Percentiles rank a stretch among this genome's conserved stretches.
Evolutionary conservation across 495 filamentous ascomycete species (phyloP).

Genomic region (Aspergillus conjunctus): DNA sequence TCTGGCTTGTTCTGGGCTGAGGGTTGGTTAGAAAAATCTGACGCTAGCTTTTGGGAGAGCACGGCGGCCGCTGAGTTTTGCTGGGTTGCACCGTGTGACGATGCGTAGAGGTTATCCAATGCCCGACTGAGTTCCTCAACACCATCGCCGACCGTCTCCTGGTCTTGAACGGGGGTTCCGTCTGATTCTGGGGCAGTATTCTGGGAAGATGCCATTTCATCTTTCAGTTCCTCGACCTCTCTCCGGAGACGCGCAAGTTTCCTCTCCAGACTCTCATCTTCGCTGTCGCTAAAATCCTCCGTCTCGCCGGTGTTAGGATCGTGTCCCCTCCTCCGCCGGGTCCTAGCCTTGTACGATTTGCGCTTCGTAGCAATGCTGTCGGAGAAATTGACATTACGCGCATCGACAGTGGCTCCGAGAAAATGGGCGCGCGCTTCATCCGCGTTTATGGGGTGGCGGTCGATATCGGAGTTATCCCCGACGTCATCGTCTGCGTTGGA

Average conservation of each 20-base stretch:
- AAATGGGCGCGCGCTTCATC: slow-evolving; percentile 80
- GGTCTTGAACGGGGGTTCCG: slow-evolving; percentile 32
- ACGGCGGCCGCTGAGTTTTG: slow-evolving; percentile 40
- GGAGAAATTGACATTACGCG: slow-evolving; percentile 76
- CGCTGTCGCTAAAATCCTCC: slow-evolving; percentile 68
- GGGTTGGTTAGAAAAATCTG: slow-evolving; percentile 17
- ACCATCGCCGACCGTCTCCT: slow-evolving; percentile 44
- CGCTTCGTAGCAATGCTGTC: slow-evolving; percentile 77
- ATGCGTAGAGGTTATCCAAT: slow-evolving; percentile 57
- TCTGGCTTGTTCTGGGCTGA: slow-evolving; percentile 9
- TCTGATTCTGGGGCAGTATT: slow-evolving; percentile 20
- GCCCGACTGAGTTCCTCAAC: slow-evolving; percentile 64
- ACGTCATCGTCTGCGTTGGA: slow-evolving; percentile 62
- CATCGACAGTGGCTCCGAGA: slow-evolving; percentile 70
- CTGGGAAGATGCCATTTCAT: slow-evolving; percentile 52
- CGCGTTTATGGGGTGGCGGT: slow-evolving; percentile 70
- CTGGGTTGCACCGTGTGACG: slow-evolving; percentile 36
- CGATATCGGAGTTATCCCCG: slow-evolving; percentile 64
- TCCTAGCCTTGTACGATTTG: slow-evolving; percentile 76
- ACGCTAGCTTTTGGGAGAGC: slow-evolving; percentile 38
- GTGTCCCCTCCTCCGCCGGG: slow-evolving; percentile 60
- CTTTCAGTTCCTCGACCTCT: slow-evolving; percentile 78
- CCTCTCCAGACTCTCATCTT: slow-evolving; percentile 69
- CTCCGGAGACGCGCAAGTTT: slow-evolving; percentile 77
- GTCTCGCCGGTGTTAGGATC: slow-evolving; percentile 57